Conservation (phyloP, 768 basidiomycete species). For the Pulveroboletus ravenelii region DNA sequence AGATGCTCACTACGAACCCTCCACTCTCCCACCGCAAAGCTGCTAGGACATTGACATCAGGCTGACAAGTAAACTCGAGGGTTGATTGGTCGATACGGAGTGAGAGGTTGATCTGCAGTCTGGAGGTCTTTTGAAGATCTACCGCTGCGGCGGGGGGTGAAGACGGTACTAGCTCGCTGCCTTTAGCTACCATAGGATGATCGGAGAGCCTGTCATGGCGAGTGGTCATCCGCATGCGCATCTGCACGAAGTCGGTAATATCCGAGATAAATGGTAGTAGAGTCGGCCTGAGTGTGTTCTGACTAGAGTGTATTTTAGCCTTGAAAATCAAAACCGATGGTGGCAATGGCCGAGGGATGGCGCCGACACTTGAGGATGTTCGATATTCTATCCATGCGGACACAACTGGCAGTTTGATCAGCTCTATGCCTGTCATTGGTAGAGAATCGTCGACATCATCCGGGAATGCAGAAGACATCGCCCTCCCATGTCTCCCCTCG, state of each 20-base stretch:
- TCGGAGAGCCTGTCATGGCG: conserved; percentile 16
- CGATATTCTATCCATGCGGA: conserved; percentile 84
- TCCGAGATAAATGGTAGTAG: conserved; percentile 83
- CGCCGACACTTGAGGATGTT: conserved; percentile 43
- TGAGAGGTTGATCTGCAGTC: conserved; percentile 76
- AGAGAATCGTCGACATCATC: conserved; percentile 52
- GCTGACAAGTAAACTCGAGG: conserved; percentile 81
- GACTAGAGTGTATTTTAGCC: conserved; percentile 82
- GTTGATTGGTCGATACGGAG: conserved; percentile 88
- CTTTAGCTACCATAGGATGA: conserved; percentile 8
- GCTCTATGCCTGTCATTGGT: conserved; percentile 47
- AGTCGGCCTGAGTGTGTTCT: conserved; percentile 77
- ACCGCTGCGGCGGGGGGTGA: conserved; percentile 17
- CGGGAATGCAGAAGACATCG: conserved; percentile 32
- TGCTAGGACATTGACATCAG: conserved; percentile 89
- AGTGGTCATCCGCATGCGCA: conserved; percentile 56
- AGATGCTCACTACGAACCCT: conserved; percentile 77
- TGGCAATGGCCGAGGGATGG: conserved; percentile 34
- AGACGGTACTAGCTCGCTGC: conserved; percentile 1
- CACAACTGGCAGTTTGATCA: conserved; percentile 69
- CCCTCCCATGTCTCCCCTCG: conserved; percentile 37
- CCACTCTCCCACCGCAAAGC: conserved; percentile 92
- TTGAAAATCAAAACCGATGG: conserved; percentile 75
- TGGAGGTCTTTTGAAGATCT: conserved; percentile 30
- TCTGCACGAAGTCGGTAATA: conserved; percentile 64